Evolutionary conservation across 2,329 filamentous ascomycete species (phyloP), one percentile per base, ranked within the genome.

Genomic region (Fusarium paranaense): DNA sequence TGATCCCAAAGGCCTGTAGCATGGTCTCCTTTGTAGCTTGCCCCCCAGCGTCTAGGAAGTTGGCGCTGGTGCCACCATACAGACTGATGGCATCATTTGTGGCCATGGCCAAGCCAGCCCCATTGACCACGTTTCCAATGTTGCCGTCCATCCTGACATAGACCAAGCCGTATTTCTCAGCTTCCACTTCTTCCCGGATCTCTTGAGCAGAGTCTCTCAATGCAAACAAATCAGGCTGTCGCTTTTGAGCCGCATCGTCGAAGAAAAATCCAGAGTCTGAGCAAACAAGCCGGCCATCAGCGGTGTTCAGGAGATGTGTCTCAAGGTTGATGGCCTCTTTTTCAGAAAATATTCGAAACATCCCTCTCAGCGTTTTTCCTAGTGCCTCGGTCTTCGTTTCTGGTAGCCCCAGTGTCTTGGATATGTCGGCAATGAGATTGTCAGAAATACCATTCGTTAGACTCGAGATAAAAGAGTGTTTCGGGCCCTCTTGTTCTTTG

Each of bases 31-130:
- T 90, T 0, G 95, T 98, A 0, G 95, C 95, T 81, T 97, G 97
- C 38, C 95, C 95, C 32, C 95, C 95, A 0, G 94, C 97, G 81
- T 98, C 95, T 64, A 98, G 87, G 81, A 98, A 97, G 78, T 98
- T 98, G 13, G 94, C 90, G 27, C 92, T 92, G 37, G 86, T 83
- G 2, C 94, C 94, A 10, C 92, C 92, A 64, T 90, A 89, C 14
- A 90, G 84, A 3, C 89, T 86, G 2, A 98, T 89, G 0, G 93
- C 93, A 80, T 98, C 95, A 69, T 95, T 91, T 0, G 95, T 97
- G 80, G 97, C 97, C 93, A 98, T 97, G 0, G 95, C 95, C 2
- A 98, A 88, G 0, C 95, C 95, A 0, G 95, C 95, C 50, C 95
- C 95, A 79, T 98, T 98, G 73, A 97, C 94, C 72, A 97, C 86